Evolutionary conservation across 495 filamentous ascomycete genomes (phyloP).

Genomic region (Penicillium paxilli): DNA sequence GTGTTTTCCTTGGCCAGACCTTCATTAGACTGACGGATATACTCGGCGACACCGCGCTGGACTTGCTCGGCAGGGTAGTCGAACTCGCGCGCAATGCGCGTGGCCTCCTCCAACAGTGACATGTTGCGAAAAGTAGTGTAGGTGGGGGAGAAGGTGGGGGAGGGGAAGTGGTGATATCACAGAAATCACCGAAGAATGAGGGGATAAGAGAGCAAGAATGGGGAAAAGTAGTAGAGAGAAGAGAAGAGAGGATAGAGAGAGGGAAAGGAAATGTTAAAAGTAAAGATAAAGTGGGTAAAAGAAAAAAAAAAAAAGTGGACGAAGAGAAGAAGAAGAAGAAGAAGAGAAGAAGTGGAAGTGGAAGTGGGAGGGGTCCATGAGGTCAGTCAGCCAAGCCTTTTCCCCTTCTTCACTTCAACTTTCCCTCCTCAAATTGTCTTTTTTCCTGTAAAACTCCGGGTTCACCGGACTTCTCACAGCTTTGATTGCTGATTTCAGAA

Average conservation of each 20-base stretch:
- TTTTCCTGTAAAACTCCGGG: conserved; percentile 25
- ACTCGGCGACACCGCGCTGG: conserved; percentile 77
- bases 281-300: neutral
- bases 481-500: neutral
- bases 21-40: conserved; percentile 83
- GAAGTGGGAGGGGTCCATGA: conserved; percentile 37
- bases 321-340: conserved; percentile 7
- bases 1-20: conserved; percentile 77
- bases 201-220: conserved; percentile 2
- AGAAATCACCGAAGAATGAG: neutral
- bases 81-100: conserved; percentile 80
- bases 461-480: conserved; percentile 24
- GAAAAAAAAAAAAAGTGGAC: conserved; percentile 10
- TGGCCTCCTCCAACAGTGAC: conserved; percentile 69
- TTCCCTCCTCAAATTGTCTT: conserved; percentile 16
- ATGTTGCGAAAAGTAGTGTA: conserved; percentile 21
- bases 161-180: neutral
- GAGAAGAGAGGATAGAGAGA: conserved; percentile 6
- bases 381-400: conserved; percentile 23
- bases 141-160: neutral
- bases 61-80: conserved; percentile 80
- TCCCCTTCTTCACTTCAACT: conserved; percentile 12
- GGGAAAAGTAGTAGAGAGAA: conserved; percentile 3
- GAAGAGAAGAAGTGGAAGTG: conserved; percentile 14
- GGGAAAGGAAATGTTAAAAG: neutral